phyloP scores from a whole-genome alignment of 108 stramenopile genomes.

The Cyclotella atomus region DNA sequence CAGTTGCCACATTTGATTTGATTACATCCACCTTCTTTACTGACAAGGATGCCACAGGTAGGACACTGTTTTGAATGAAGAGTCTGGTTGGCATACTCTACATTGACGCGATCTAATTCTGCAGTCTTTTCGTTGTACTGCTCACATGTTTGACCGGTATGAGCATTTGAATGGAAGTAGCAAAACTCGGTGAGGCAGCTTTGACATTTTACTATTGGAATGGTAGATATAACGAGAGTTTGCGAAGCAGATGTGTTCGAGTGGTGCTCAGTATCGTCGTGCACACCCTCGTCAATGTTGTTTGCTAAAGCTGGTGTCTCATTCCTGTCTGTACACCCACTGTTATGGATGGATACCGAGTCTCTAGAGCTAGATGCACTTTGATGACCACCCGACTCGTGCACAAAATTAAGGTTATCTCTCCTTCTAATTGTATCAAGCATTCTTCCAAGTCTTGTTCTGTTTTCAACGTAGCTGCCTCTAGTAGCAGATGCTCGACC shows the following conservation, averaged over 20 bases:
- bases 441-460: conserved; percentile 10
- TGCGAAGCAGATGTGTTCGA: no score
- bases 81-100: conserved; percentile 30
- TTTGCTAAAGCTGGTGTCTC: no score
- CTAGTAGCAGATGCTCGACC: not conserved
- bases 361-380: no score
- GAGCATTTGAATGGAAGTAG: conserved; percentile 64
- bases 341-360: no score
- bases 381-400: no score
- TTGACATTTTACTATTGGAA: conserved; percentile 43
- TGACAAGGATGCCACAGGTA: conserved; percentile 55
- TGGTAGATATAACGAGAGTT: no score
- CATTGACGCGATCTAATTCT: conserved; percentile 48
- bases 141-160: conserved; percentile 43
- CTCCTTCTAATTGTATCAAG: not conserved
- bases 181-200: conserved; percentile 53
- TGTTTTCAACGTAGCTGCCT: not conserved
- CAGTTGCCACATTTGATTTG: conserved; percentile 60
- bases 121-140: conserved; percentile 42
- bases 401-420: no score
- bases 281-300: no score
- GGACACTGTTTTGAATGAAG: conserved; percentile 62
- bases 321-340: no score
- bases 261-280: no score
- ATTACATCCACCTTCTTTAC: conserved; percentile 67